Conservation (phyloP, 495 filamentous ascomycete genomes). For the Sabuloglossum arenarium region DNA sequence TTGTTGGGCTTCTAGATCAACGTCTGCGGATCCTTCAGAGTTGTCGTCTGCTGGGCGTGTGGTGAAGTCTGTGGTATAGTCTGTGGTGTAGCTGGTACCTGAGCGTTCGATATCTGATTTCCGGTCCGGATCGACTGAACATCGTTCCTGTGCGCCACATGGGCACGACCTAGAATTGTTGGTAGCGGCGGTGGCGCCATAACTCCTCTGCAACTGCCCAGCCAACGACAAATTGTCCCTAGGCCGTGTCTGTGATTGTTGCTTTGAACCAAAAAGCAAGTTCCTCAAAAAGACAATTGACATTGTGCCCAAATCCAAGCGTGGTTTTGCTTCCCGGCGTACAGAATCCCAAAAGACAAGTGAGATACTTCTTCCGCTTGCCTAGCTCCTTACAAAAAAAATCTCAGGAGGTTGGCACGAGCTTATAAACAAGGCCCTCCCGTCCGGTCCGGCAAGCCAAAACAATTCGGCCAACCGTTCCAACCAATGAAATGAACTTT, state of each 20-base stretch:
- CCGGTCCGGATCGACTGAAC: background rate
- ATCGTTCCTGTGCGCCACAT: background rate
- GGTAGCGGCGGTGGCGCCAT: background rate
- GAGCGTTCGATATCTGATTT: background rate
- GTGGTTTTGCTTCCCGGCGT: too few relatives aligned
- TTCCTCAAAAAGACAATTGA: slow-evolving; percentile 4
- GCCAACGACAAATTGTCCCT: background rate
- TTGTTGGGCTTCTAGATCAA: slow-evolving; percentile 1
- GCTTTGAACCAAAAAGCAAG: background rate
- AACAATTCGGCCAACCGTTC: too few relatives aligned
- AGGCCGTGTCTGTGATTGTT: background rate
- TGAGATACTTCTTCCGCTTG: too few relatives aligned
- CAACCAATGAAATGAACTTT: too few relatives aligned
- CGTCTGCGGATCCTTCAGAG: background rate
- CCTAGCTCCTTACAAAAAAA: too few relatives aligned
- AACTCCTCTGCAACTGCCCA: background rate
- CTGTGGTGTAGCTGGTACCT: background rate
- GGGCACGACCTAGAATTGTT: too few relatives aligned
- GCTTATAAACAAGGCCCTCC: too few relatives aligned
- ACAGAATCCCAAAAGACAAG: background rate
- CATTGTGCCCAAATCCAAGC: background rate
- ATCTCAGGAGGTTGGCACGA: too few relatives aligned
- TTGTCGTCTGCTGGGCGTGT: background rate
- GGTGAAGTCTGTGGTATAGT: background rate
- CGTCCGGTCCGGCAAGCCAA: too few relatives aligned